phyloP scores from a whole-genome alignment of 108 stramenopile genomes.

The Parietichytrium sp. region DNA sequence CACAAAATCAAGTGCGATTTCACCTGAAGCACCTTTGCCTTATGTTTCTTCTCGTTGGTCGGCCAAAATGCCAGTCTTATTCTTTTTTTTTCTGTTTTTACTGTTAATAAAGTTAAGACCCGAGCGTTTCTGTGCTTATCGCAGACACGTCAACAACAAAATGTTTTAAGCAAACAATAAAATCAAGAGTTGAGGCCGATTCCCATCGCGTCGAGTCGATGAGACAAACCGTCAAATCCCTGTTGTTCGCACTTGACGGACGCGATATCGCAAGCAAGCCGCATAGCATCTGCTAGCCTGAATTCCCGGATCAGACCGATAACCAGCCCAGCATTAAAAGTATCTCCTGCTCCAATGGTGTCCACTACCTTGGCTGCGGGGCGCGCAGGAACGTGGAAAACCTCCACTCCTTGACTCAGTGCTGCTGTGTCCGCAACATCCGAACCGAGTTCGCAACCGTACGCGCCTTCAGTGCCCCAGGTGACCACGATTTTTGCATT shows the following conservation, averaged over 20 bases:
- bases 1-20: too few species aligned
- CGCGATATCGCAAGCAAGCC: not conserved
- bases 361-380: not conserved
- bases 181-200: too few species aligned
- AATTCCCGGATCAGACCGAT: not conserved
- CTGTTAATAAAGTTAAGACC: too few species aligned
- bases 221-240: not conserved
- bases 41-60: too few species aligned
- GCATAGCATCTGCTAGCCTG: not conserved
- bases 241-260: constrained; percentile 13
- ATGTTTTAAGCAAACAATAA: too few species aligned
- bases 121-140: too few species aligned
- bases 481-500: not conserved
- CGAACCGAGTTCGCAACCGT: not conserved
- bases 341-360: not conserved
- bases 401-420: not conserved
- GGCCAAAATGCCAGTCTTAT: too few species aligned
- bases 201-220: too few species aligned
- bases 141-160: too few species aligned
- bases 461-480: not conserved
- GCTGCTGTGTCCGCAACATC: not conserved
- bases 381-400: not conserved
- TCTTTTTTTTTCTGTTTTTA: too few species aligned
- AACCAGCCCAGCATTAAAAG: not conserved
- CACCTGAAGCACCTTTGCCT: too few species aligned